Base-by-base conservation (phyloP, 805 yeast genomes). In the Wickerhamomyces sydowiorum region DNA sequence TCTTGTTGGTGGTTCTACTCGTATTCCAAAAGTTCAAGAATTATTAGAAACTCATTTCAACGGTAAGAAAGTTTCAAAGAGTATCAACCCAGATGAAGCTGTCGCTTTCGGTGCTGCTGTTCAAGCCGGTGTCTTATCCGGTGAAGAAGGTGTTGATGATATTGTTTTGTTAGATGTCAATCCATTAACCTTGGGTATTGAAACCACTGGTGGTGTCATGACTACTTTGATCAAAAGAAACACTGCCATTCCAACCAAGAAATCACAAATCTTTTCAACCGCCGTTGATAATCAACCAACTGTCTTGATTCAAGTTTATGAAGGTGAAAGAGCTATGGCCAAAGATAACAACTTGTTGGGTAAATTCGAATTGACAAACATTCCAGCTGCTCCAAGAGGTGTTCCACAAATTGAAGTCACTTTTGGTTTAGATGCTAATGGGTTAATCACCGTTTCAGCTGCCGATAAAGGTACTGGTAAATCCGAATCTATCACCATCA, bases 21-120 rank as follows among this genome's bases (percentile, higher is more conserved):
- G 98, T 78, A 93, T 91, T 73, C 99, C 98, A 72, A 93, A 89
- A 78, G 91, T 91, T 56, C 98, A 90, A 75, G 85, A 86, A 71
- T 76, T 91, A 59, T 78, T 91, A 55, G 95, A 91, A 71, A 77
- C 83, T 51, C 89, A 70, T 78, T 91, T 91, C 64, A 81, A 84
- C 61, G 96, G 96, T 59, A 91, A 93, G 78, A 89, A 89, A 71
- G 91, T 95, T 52, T 87, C 96, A 54, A 91, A 90, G 79, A 91
- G 96, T 60, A 91, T 91, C 62, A 91, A 91, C 76, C 98, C 99
- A 50, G 99, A 91, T 73, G 99, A 91, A 76, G 99, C 99, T 65
- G 98, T 91, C 61, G 99, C 98, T 35, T 91, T 82, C 60, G 99
- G 99, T 79, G 96, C 96, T 45, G 96, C 97, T 49, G 96, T 89